A percentile compares a stretch with the other conserved stretches of the same genome.
Evolutionary conservation across 352 stramenopile species (phyloP).

Genomic region (Pythium scleroteichum): DNA sequence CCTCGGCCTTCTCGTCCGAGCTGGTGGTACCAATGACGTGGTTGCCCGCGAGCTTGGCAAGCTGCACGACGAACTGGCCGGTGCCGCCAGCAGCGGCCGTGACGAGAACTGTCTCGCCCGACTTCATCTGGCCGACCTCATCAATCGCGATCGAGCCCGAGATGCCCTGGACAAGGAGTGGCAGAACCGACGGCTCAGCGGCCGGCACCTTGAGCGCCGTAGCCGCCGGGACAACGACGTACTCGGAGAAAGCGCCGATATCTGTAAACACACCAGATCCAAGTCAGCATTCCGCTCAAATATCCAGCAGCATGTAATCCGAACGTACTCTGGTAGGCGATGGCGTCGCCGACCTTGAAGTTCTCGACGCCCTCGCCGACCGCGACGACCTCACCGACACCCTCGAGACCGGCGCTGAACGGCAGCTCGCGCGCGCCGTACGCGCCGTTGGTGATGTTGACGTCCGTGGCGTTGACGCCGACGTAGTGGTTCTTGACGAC

Average conservation of each 20-base stretch:
- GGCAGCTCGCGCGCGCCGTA: conserved; percentile 38
- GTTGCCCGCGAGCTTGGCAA: conserved; percentile 82
- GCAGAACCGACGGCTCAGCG: conserved; percentile 20
- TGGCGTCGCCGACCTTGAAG: conserved; percentile 47
- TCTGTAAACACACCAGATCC: conserved; percentile 1
- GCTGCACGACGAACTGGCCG: conserved; percentile 81
- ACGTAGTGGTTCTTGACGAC: conserved; percentile 32
- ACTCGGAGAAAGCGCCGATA: conserved; percentile 26
- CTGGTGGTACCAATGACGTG: conserved; percentile 81
- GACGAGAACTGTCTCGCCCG: conserved; percentile 61
- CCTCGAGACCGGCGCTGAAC: conserved; percentile 48
- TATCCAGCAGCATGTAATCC: neutral
- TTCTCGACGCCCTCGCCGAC: conserved; percentile 46
- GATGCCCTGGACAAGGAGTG: conserved; percentile 42
- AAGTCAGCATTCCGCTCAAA: neutral
- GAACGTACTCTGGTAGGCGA: conserved; percentile 40
- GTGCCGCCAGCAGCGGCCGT: conserved; percentile 71
- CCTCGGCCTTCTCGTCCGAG: conserved; percentile 84
- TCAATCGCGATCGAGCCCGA: conserved; percentile 54
- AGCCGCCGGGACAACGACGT: conserved; percentile 16
- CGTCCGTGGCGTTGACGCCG: conserved; percentile 18
- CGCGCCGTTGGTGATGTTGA: conserved; percentile 57
- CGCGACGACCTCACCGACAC: conserved; percentile 38
- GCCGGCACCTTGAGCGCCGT: conserved; percentile 20
- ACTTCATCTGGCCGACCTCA: conserved; percentile 55